phyloP scores from a whole-genome alignment of 2,329 filamentous ascomycete genomes.

The Calonectria honghensis region DNA sequence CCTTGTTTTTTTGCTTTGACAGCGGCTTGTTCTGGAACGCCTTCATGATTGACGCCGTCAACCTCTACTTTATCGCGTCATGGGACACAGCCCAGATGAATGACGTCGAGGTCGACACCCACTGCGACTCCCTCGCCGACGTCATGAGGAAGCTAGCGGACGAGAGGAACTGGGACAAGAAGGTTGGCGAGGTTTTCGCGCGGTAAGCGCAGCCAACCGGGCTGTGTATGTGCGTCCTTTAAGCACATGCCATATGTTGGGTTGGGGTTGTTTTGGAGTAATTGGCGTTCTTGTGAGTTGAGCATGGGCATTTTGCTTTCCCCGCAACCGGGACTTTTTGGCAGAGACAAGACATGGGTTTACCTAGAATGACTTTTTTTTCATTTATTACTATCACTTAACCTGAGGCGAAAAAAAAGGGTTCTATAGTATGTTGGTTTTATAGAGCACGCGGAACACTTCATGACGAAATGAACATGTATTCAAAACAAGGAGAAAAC shows the following conservation, averaged over 20 bases:
- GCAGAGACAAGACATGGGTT: neutral
- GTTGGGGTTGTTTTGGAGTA: neutral
- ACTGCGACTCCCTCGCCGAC: slow-evolving; percentile 57
- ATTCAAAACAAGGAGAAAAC: neutral
- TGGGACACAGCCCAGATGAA: slow-evolving; percentile 65
- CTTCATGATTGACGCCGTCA: slow-evolving; percentile 59
- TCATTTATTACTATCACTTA: neutral
- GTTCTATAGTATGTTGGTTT: neutral
- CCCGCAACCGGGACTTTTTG: neutral
- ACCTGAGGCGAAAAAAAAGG: neutral
- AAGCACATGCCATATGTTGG: neutral
- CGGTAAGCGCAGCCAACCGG: slow-evolving; percentile 3
- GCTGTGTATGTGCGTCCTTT: neutral
- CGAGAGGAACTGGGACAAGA: slow-evolving; percentile 55
- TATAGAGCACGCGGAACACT: neutral
- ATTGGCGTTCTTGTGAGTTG: neutral
- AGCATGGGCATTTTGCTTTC: neutral
- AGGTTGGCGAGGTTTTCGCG: slow-evolving; percentile 53
- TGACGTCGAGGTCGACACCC: slow-evolving; percentile 55
- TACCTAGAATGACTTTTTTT: neutral
- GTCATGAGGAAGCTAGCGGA: slow-evolving; percentile 56
- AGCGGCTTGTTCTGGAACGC: slow-evolving; percentile 64
- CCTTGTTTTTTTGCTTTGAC: neutral
- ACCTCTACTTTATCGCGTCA: slow-evolving; percentile 61
- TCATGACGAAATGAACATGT: neutral